These are phyloP conservation scores for Penicillium macrosclerotiorum DNA, from an alignment of 495 filamentous ascomycete species.

Conservation along the genomic window DNA sequence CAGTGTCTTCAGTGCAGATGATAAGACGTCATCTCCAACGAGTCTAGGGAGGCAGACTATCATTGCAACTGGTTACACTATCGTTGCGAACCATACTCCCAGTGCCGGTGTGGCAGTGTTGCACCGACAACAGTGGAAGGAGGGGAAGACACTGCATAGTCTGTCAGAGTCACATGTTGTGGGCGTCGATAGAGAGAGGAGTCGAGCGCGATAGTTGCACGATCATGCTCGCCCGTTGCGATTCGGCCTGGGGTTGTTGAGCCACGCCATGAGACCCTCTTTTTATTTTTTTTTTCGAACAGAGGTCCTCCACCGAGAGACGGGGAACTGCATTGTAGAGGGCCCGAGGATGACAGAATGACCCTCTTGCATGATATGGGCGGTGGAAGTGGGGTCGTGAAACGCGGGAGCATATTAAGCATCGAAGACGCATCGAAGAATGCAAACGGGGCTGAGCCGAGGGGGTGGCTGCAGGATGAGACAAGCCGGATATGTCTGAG, in stretches of 20 bases:
- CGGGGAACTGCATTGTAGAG: conserved; percentile 13
- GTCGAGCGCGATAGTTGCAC: neutral
- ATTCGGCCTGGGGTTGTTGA: conserved; percentile 10
- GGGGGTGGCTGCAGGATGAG: conserved; percentile 17
- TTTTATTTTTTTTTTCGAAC: no score
- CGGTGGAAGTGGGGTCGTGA: conserved; percentile 4
- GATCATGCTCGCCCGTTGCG: conserved; percentile 5
- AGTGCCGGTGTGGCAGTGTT: conserved; percentile 4
- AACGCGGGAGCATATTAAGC: conserved; percentile 19
- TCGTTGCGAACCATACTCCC: conserved; percentile 8
- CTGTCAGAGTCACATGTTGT: neutral
- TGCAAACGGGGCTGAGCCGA: conserved; percentile 20
- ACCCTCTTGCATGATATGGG: conserved; percentile 15
- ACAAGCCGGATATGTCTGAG: conserved; percentile 5
- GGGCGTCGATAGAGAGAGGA: neutral
- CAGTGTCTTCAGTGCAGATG: no score
- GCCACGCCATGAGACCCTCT: no score
- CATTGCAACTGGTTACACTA: conserved; percentile 7
- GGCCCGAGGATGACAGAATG: conserved; percentile 21
- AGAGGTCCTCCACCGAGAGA: conserved; percentile 1
- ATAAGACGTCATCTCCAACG: conserved; percentile 5
- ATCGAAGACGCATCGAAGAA: conserved; percentile 43
- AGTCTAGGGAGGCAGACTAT: conserved; percentile 1
- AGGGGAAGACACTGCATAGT: neutral
- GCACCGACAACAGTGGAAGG: conserved; percentile 5